Evolutionary conservation across 2,329 filamentous ascomycete genomes (phyloP), one percentile per base, ranked within the genome.

Genomic region (Epichloe sibirici): DNA sequence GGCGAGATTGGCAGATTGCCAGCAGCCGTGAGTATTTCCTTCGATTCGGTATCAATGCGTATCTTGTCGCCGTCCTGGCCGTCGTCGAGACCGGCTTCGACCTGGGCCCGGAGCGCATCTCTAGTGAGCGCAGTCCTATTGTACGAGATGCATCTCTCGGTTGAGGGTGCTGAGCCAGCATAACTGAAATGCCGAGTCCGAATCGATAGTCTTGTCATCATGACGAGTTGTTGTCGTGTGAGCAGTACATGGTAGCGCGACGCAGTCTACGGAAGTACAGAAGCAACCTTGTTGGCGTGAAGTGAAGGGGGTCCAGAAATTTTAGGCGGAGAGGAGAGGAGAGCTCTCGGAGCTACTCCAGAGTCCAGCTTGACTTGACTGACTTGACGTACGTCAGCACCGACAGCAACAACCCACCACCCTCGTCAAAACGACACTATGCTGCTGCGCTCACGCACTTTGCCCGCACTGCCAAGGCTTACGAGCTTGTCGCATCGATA

Each of bases 1-100:
- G 78, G 78, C 2, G 78, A 81, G 8, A 78, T 63, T 0, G 78
- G 78, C 1, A 82, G 63, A 2, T 66, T 56, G 7, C 77, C 76
- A 0, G 64, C 65, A 0, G 68, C 64, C 0, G 77, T 79, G 12
- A 57, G 57, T 49, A 81, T 63, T 1, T 69, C 74, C 57, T 76
- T 76, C 1, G 59, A 61, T 2, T 66, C 58, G 0, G 61, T 21
- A 42, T 78, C 60, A 45, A 79, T 58, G 46, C 61, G 61, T 34
- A 71, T 58, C 2, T 56, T 55, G 13, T 61, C 57, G 51, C 61
- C 62, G 15, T 67, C 57, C 5, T 57, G 57, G 51, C 64, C 61
- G 17, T 63, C 51, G 23, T 62, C 63, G 1, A 73, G 62, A 1
- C 63, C 62, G 11, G 61, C 58, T 52, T 68, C 59, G 35, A 69